Percentiles rank a stretch among this genome's conserved stretches.
Evolutionary conservation across 257 asterid species (phyloP).

Genomic region (Fraxinus anomala): DNA sequence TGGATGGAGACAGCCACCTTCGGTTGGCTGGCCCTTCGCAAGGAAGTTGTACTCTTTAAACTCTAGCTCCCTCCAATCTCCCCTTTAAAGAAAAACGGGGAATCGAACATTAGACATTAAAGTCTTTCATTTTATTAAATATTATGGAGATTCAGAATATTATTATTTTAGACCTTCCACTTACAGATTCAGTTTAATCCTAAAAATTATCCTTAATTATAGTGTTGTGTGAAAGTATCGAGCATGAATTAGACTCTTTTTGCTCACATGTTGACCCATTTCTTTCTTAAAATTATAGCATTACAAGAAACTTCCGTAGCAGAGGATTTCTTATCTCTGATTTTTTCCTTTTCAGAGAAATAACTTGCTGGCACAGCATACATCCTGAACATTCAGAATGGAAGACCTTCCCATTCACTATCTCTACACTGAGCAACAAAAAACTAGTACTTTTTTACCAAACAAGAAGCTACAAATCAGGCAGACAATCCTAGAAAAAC

Average conservation of each 20-base stretch:
- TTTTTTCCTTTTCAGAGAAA: not conserved
- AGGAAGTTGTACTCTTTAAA: slow-evolving; percentile 93
- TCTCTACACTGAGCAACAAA: not conserved
- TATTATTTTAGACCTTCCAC: not conserved
- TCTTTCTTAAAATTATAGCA: not conserved
- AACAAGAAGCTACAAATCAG: too few relatives aligned
- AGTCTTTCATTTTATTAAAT: not conserved
- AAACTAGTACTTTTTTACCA: not conserved
- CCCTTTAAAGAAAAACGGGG: slow-evolving; percentile 52
- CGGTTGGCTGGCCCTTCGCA: slow-evolving; percentile 94
- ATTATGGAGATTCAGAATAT: not conserved
- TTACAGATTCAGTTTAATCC: not conserved
- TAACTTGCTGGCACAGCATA: not conserved
- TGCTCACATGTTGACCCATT: not conserved
- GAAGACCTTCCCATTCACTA: not conserved
- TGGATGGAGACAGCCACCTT: slow-evolving; percentile 96
- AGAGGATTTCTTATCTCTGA: too few relatives aligned
- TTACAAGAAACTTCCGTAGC: not conserved
- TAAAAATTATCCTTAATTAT: not conserved
- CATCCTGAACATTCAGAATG: not conserved
- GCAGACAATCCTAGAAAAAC: not conserved
- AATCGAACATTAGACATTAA: not conserved
- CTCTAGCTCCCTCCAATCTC: slow-evolving; percentile 89
- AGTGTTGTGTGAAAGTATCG: not conserved
- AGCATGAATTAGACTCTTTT: not conserved